Base-by-base conservation (phyloP, 768 basidiomycete genomes). In the Inosperma sp. region DNA sequence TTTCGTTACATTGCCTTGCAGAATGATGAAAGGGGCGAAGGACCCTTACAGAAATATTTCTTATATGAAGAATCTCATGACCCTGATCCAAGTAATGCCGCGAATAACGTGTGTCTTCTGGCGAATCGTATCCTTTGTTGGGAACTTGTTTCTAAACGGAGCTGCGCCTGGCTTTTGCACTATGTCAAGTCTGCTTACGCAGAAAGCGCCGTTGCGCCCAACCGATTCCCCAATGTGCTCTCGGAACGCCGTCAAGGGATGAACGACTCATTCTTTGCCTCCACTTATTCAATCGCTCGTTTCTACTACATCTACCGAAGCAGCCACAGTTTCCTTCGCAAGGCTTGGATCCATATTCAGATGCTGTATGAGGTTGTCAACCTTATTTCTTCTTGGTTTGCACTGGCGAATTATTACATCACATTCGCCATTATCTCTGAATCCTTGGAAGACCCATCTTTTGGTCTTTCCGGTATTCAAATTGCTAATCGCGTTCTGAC, bases 251-350 rank as follows among this genome's bases (percentile, higher is more conserved):
- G 95, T 30, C 85, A 93, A 35, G 97, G 95, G 95, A 77, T 99
- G 27, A 97, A 97, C 65, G 93, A 95, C 12, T 94, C 92, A 4
- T 98, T 99, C 82, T 99, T 99, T 67, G 95, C 94, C 10, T 91
- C 89, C 1, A 83, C 97, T n/a, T 93, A 98, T 70, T 84, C 86
- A 51, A 88, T 83, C 5, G 77, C 93, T 56, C 90, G 97, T 65
- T 98, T 99, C 68, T 84, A 89, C 56, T 97, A 96, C 64, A 81
- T 99, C 33, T 98, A 98, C 65, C 83, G 95, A 17, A 90, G 88
- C 7, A 84, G 88, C 16, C 93, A 95, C 65, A 69, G 77, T 0
- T 79, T 93, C 64, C 30, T 84, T 34, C 78, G 92, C 61, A 98
- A 97, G 69, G 81, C 88, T 64, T 95, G 91, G 89, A 88, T 97